These are phyloP conservation scores for Hypoxylon trugodes DNA, from an alignment of 495 filamentous ascomycete genomes.

Conservation along the genomic window DNA sequence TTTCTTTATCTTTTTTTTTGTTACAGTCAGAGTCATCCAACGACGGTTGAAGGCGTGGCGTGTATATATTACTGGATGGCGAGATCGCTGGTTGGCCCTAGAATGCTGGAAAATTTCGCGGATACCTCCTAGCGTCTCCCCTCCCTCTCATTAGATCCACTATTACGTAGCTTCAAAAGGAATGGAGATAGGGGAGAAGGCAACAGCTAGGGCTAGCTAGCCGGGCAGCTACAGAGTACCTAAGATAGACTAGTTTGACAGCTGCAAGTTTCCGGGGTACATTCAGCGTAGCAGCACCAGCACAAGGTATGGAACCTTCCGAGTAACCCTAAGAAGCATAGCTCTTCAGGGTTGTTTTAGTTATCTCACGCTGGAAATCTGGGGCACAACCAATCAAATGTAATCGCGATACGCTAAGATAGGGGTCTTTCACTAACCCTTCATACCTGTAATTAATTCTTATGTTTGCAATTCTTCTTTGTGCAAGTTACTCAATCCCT, in stretches of 20 bases:
- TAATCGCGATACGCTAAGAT: background rate
- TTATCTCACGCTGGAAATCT: conserved; percentile 5
- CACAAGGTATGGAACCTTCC: background rate
- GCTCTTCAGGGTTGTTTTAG: conserved; percentile 9
- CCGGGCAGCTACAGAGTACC: too few relatives aligned
- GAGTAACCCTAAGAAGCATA: conserved; percentile 7
- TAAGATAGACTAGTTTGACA: conserved; percentile 28
- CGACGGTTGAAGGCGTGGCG: conserved; percentile 27
- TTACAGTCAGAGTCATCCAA: conserved; percentile 16
- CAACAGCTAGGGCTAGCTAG: background rate
- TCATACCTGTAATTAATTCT: too few relatives aligned
- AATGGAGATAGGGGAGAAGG: background rate
- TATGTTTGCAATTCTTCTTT: too few relatives aligned
- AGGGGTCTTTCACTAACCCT: conserved; percentile 4
- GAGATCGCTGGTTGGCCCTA: conserved; percentile 23
- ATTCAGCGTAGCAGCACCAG: background rate
- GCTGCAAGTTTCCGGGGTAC: conserved; percentile 30
- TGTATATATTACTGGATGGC: conserved; percentile 38
- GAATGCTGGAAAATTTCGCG: background rate
- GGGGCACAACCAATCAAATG: conserved; percentile 17
- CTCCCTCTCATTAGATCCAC: background rate
- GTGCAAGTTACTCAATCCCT: too few relatives aligned
- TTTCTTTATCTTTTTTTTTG: background rate
- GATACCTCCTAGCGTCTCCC: background rate
- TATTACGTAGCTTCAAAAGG: conserved; percentile 20